Conservation (phyloP, 345 rosid genomes). For the Erysimum cheiranthoides region DNA sequence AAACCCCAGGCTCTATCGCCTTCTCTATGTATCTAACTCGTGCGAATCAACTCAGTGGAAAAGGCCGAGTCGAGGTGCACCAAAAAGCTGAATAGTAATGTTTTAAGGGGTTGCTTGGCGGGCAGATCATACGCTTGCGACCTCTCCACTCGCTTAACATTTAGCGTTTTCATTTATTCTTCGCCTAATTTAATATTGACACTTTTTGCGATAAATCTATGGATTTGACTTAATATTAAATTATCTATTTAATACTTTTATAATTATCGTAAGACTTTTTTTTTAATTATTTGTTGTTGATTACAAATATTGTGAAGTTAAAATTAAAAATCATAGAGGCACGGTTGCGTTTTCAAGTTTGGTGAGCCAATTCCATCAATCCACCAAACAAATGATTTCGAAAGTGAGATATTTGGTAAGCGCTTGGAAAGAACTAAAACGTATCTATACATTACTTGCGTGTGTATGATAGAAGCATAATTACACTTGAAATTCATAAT, state of each 20-base stretch:
- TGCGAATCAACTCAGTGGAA: constrained; percentile 34
- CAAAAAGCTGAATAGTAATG: constrained; percentile 24
- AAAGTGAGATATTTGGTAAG: constrained; percentile 19
- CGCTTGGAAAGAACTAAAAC: background rate
- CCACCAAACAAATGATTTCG: constrained; percentile 39
- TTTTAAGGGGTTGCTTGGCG: constrained; percentile 42
- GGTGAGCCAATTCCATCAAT: constrained; percentile 42
- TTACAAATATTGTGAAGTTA: background rate
- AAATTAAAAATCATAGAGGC: background rate
- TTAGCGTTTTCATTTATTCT: constrained; percentile 16
- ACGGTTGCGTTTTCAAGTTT: constrained; percentile 20
- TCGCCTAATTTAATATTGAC: background rate
- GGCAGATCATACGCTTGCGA: constrained; percentile 29
- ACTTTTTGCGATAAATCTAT: background rate
- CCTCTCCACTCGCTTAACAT: constrained; percentile 31
- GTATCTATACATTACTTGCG: background rate
- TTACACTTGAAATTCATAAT: constrained; percentile 30
- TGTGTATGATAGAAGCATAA: background rate
- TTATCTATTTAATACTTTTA: background rate
- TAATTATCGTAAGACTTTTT: background rate
- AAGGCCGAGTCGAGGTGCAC: constrained; percentile 32
- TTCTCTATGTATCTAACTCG: background rate
- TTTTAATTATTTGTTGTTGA: background rate
- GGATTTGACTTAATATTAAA: background rate
- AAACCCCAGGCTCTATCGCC: constrained; percentile 31